These are phyloP conservation scores for Kodamaea restingae DNA, from an alignment of 805 yeast genomes.

Conservation along the genomic window DNA sequence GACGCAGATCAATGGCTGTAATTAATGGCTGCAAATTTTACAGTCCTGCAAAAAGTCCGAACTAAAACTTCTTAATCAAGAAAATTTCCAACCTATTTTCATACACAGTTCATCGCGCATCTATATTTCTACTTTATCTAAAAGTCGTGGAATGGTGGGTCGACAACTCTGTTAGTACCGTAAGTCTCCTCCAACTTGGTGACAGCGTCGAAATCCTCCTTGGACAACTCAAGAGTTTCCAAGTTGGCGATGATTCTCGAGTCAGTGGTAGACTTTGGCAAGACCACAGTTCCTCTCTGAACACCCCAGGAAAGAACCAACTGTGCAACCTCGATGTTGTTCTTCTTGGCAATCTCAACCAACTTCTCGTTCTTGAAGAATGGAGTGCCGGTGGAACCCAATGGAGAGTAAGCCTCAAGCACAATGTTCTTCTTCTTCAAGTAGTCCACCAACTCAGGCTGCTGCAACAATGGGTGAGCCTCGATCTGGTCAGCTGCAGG, in stretches of 20 bases:
- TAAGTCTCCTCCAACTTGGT: conserved; percentile 28
- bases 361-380: conserved; percentile 43
- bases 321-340: conserved; percentile 45
- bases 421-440: conserved; percentile 50
- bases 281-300: conserved; percentile 50
- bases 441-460: conserved; percentile 51
- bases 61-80: no score
- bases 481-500: conserved; percentile 80
- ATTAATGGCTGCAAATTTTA: no score
- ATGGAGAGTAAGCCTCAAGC: conserved; percentile 75
- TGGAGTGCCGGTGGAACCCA: conserved; percentile 60
- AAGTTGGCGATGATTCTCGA: conserved; percentile 35
- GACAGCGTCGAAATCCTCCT: conserved; percentile 34
- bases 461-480: conserved; percentile 69
- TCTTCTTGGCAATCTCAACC: conserved; percentile 40
- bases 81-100: no score
- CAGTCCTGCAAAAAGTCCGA: no score
- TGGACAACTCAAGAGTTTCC: conserved; percentile 31
- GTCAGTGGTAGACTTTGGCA: conserved; percentile 35
- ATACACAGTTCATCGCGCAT: no score
- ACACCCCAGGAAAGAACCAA: conserved; percentile 57
- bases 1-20: no score
- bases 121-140: no score
- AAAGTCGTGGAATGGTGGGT: conserved; percentile 21
- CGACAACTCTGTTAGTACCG: conserved; percentile 29